These are phyloP conservation scores for Boeremia exigua DNA, from an alignment of 2,329 filamentous ascomycete species.

Conservation along the genomic window DNA sequence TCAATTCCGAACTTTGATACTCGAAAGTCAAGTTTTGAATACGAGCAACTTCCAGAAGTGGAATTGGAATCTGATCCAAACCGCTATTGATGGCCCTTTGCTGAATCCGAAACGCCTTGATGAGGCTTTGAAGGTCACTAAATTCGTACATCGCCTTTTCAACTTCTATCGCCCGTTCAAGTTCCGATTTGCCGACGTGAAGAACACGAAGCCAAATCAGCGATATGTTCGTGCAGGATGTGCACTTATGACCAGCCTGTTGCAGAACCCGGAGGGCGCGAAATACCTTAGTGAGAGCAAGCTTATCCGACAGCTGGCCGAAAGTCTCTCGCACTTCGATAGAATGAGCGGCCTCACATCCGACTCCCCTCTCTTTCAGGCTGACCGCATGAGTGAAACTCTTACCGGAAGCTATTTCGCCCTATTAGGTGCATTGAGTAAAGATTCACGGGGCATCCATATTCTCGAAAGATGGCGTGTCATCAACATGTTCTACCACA, in stretches of 20 bases:
- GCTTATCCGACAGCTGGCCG: constrained; percentile 87
- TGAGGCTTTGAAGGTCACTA: constrained; percentile 91
- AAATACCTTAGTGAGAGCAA: constrained; percentile 91
- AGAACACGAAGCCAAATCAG: constrained; percentile 90
- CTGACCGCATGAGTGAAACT: constrained; percentile 81
- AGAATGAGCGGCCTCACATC: constrained; percentile 77
- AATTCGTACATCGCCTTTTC: constrained; percentile 93
- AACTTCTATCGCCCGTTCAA: constrained; percentile 98
- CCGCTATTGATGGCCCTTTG: constrained; percentile 89
- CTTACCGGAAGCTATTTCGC: constrained; percentile 93
- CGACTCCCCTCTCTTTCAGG: constrained; percentile 86
- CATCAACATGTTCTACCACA: constrained; percentile 99
- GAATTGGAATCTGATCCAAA: constrained; percentile 94
- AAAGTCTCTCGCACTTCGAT: constrained; percentile 94
- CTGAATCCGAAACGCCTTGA: constrained; percentile 90
- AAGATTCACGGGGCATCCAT: constrained; percentile 79
- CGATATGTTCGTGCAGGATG: constrained; percentile 92
- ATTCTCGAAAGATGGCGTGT: constrained; percentile 97
- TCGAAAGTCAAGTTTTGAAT: constrained; percentile 85
- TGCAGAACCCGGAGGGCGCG: constrained; percentile 84
- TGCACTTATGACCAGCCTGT: constrained; percentile 81
- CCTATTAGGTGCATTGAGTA: constrained; percentile 85
- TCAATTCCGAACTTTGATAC: constrained; percentile 66
- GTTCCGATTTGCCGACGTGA: constrained; percentile 87
- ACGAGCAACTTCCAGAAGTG: constrained; percentile 93